These are phyloP conservation scores for Mercurialis annua DNA, from an alignment of 345 rosid species.

Conservation along the genomic window DNA sequence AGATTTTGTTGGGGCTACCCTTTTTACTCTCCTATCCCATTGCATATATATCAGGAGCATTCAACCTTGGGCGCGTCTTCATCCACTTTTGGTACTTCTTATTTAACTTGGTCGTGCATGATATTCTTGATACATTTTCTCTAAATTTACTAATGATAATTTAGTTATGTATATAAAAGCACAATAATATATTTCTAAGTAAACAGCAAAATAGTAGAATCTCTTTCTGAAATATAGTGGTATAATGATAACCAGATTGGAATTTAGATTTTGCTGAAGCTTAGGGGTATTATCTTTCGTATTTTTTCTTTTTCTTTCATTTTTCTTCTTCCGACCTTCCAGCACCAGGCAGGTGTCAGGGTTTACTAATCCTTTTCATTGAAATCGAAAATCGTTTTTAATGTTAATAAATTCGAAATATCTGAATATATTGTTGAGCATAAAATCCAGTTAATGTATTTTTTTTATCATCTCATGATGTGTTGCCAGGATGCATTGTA, in stretches of 20 bases:
- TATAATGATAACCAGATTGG: background rate
- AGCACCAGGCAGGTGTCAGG: too few species aligned
- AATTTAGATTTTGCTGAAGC: background rate
- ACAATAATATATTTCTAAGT: background rate
- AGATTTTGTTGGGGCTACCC: slow-evolving; percentile 89
- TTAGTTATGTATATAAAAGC: background rate
- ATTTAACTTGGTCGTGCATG: slow-evolving; percentile 15
- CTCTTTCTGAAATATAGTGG: background rate
- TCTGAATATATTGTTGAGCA: too few species aligned
- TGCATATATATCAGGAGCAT: slow-evolving; percentile 74
- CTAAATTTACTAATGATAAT: background rate
- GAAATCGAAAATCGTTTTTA: too few species aligned
- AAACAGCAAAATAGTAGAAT: background rate
- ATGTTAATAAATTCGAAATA: too few species aligned
- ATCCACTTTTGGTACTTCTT: slow-evolving; percentile 83
- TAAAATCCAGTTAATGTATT: background rate
- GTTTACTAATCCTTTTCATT: background rate
- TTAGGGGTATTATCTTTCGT: background rate
- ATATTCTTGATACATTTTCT: background rate
- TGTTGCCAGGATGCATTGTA: background rate
- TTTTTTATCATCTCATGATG: background rate
- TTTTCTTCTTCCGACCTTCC: too few species aligned
- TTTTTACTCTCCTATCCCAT: slow-evolving; percentile 68
- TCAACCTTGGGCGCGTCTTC: slow-evolving; percentile 93
- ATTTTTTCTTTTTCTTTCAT: too few species aligned